Conservation (phyloP, 73 alveolate species). For the Symbiodinium natans region DNA sequence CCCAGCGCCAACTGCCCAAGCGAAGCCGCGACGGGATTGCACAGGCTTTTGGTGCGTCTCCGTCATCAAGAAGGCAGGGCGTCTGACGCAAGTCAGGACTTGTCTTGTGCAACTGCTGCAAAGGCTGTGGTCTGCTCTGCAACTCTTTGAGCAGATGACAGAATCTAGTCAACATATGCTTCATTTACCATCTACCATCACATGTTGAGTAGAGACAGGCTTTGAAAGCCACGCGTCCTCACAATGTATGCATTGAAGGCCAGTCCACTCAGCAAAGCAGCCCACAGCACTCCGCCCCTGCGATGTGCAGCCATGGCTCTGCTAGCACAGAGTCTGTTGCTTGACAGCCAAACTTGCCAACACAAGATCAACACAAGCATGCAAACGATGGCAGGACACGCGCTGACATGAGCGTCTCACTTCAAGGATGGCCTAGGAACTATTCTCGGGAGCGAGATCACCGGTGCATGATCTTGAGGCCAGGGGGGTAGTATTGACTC, state of each 20-base stretch:
- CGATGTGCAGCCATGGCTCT: neutral
- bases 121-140: no score
- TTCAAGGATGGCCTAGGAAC: neutral
- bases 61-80: neutral
- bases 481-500: neutral
- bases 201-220: neutral
- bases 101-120: neutral
- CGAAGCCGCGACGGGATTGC: neutral
- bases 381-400: no score
- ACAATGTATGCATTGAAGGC: neutral
- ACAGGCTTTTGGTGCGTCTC: neutral
- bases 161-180: no score
- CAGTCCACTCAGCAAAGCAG: neutral
- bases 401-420: neutral
- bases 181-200: no score
- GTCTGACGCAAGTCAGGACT: neutral
- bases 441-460: no score
- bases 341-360: neutral
- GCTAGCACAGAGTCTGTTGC: no score
- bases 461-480: no score
- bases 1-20: conserved; percentile 1
- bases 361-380: no score
- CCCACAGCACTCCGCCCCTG: neutral
- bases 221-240: neutral
- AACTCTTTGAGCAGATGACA: no score